Base-by-base conservation (phyloP, 129 eudicot species). In the Solidago caesia region DNA sequence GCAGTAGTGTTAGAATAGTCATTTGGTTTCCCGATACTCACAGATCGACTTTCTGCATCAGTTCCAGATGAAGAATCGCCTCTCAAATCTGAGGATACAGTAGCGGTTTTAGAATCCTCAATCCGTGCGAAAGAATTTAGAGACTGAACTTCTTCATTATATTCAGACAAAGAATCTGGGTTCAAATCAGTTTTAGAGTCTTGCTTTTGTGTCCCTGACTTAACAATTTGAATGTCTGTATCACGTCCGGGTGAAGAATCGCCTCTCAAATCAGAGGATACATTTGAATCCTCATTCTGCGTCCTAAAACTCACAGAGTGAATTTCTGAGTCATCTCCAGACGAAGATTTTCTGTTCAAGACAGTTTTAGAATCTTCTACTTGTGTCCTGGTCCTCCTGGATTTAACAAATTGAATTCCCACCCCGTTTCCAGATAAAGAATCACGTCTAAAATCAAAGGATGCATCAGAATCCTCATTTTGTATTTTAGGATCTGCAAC, bases 201-300 rank as follows among this genome's bases (percentile, higher is more conserved):
- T 25, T 41, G 49, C 46, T 67, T 26, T 46, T 27, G 43, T 21
- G 8, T 6, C 53, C 72, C 1, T 2, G 11, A 16, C 26, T 57
- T 57, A 9, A 46, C 43, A 10, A 13, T 8, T 27, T 44, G 70
- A 42, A 66, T 6, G 12, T 66, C 70, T 66, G 14, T 13, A 44
- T 67, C 74, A 51, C 27, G 27, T 48, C 13, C 60, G n/a, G 62
- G 52, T 11, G 70, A 74, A 74, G 71, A 49, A 74, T 62, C 58
- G 7, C 21, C 62, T 16, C 44, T 62, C 21, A 33, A 62, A 62
- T 74, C 61, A n/a, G 78, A 42, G 33, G 75, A 55, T 41, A 53
- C 39, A 6, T 41, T 42, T n/a, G 27, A n/a, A 58, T 55, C 66
- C 57, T 72, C 52, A 59, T 45, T 59, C 26, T 44, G 68, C 6